Base-by-base conservation (phyloP, 2,329 filamentous ascomycete genomes). In the Spiromastix sp. region DNA sequence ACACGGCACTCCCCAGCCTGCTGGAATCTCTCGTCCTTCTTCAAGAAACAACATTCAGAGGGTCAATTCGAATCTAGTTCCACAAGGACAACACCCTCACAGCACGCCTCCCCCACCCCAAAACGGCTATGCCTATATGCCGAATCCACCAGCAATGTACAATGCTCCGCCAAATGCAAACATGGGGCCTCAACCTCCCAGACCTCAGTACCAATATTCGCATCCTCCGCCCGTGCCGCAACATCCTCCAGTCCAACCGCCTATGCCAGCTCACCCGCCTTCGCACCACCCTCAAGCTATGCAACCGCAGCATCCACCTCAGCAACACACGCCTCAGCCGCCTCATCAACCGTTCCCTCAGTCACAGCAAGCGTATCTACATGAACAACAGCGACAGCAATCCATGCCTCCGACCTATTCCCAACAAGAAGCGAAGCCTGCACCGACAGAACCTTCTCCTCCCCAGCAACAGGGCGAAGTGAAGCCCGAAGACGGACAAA, bases 81-180 rank as follows among this genome's bases (percentile, higher is more conserved):
- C 77, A 24, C 80, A 77, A 47, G 68, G 71, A 38, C 70, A 73
- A 40, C 70, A 66, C 40, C 70, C 81, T 44, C 74, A 25, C 70
- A 30, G 74, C 46, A 68, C 76, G 15, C 54, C 59, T 18, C 78
- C 31, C 72, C 71, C 21, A 32, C 68, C 69, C 18, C 65, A 72
- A 40, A 83, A 81, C 50, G 83, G 75, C 36, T 93, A 83, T 57
- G 74, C 81, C 3, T 95, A 86, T 54, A 85, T 93, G 68, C 78
- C 83, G 3, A 86, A 91, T 43, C 83, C 83, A 7, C 25, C 76
- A 82, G n/a, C n/a, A 21, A 85, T 93, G 47, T 94, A 93, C 60
- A 85, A 85, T 49, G 77, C 76, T 7, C 81, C 71, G 43, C 60
- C 67, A 33, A 60, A 66, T 37, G 48, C 51, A 33, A 54, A 50